Evolutionary conservation across 2,329 filamentous ascomycete genomes (phyloP), one percentile per base, ranked within the genome.

Genomic region (Apiospora arundinis): DNA sequence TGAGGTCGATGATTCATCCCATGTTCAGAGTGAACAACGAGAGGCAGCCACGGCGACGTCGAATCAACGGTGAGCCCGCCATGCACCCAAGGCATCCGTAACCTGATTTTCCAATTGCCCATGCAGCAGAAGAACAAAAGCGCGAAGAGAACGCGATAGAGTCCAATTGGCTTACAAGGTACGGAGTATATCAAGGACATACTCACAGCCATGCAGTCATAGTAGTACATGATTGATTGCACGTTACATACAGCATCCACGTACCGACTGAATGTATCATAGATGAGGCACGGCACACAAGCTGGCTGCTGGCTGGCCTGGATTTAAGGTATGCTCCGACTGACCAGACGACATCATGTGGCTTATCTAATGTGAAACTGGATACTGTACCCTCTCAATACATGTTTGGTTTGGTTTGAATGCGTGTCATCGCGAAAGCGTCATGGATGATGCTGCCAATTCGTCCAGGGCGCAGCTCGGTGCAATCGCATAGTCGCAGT

Each of bases 321-420:
- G 14, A 52, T 21, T 32, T 56, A 18, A 32, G 49, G 16, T 60
- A 37, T 7, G 28, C 52, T 21, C 28, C 52, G 52, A 60, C 28
- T 21, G 52, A n/a, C 32, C 32, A 40, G 56, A 12, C 42, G 42
- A 45, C 56, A 40, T 63, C 56, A 63, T 40, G 56, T 40, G 56
- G 56, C 32, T 63, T 63, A 63, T 40, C 56, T 63, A 63, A 63
- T 63, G 56, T 40, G 56, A 63, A 63, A 63, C 56, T 49, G 56
- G 32, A 63, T 40, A 63, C 28, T 16, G 42, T 18, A 45, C 42
- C 32, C 32, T 32, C 12, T 45, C 42, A 16, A 45, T 45, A 16
- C 56, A 40, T n/a, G 28, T 40, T 63, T 63, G 56, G 42, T 45
- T 45, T 45, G 42, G 32, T 4, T 32, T 32, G 32, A 32, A 63